Evolutionary conservation across 2,329 filamentous ascomycete species (phyloP), one percentile per base, ranked within the genome.

Genomic region (Rhynchosporium agropyri): DNA sequence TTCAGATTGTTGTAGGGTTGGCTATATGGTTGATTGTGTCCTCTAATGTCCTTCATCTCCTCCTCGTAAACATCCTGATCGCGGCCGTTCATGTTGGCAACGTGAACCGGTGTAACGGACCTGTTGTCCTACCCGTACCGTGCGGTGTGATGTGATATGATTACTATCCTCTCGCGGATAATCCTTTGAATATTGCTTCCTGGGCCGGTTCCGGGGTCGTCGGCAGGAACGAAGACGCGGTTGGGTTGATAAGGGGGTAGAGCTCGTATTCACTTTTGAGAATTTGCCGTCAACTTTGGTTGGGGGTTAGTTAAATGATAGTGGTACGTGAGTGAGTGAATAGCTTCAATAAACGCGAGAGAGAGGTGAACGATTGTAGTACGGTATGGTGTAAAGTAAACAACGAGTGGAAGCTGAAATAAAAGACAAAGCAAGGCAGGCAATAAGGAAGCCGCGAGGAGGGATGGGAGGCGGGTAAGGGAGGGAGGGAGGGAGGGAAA

Each of bases 21-120:
- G 49, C 15, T 12, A 7, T 51, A 51, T 51, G 49, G 49, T 31
- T 51, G 49, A 36, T 51, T 36, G 6, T 42, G 29, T 8, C 36
- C 13, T 15, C 48, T 51, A 46, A 60, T 60, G 31, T 60, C 57
- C 10, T 51, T 48, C 57, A 60, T 60, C 26, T 60, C 57, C 36
- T 60, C 46, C n/a, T 38, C 57, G 29, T 42, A 42, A 3, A 51
- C 31, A 51, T 43, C 36, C 2, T 50, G 45, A 43, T 43, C 36
- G 20, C 48, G 45, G 38, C 57, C 46, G 49, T 40, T 28, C 57
- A 60, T 60, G 7, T 33, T 40, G 33, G 28, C 36, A 33, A 46
- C 45, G 40, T 55, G 33, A 36, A 36, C 33, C 33, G 43, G 43
- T 45, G 43, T 45, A n/a, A 45, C 43, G 15, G 43, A 45, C 43